Conservation (phyloP, 192 early-diverging fungal species). For the Umbelopsis ramanniana region DNA sequence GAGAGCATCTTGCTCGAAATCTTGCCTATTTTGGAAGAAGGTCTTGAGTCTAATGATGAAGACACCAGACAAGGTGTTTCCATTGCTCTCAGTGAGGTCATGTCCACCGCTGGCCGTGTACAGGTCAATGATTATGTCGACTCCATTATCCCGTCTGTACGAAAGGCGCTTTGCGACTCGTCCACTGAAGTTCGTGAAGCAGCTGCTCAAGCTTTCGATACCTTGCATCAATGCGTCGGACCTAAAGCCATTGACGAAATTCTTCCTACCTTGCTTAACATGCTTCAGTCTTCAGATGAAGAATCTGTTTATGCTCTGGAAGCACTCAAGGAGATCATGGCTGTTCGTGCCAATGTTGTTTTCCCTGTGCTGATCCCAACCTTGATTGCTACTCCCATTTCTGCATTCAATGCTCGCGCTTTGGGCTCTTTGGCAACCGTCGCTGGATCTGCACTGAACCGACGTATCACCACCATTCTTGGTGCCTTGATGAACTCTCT, state of each 20-base stretch:
- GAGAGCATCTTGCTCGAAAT: slow-evolving; percentile 87
- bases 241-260: slow-evolving; percentile 93
- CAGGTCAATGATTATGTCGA: slow-evolving; percentile 86
- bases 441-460: slow-evolving; percentile 83
- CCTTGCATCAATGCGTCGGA: slow-evolving; percentile 89
- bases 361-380: slow-evolving; percentile 99
- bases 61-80: slow-evolving; percentile 91
- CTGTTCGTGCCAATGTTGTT: slow-evolving; percentile 93
- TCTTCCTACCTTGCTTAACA: slow-evolving; percentile 85
- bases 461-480: slow-evolving; percentile 81
- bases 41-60: slow-evolving; percentile 68
- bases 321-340: slow-evolving; percentile 97
- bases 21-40: slow-evolving; percentile 88
- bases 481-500: slow-evolving; percentile 82
- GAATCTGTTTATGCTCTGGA: slow-evolving; percentile 79
- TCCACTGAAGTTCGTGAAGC: slow-evolving; percentile 89
- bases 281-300: slow-evolving; percentile 65
- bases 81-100: slow-evolving; percentile 91
- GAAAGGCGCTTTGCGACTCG: slow-evolving; percentile 83
- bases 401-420: slow-evolving; percentile 90
- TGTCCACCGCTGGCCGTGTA: slow-evolving; percentile 80
- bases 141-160: slow-evolving; percentile 81
- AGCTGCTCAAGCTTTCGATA: slow-evolving; percentile 95
- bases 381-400: slow-evolving; percentile 85
- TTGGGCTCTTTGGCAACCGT: slow-evolving; percentile 89